These are phyloP conservation scores for Cylindrotheca closterium DNA, from an alignment of 108 stramenopile species.

Conservation along the genomic window DNA sequence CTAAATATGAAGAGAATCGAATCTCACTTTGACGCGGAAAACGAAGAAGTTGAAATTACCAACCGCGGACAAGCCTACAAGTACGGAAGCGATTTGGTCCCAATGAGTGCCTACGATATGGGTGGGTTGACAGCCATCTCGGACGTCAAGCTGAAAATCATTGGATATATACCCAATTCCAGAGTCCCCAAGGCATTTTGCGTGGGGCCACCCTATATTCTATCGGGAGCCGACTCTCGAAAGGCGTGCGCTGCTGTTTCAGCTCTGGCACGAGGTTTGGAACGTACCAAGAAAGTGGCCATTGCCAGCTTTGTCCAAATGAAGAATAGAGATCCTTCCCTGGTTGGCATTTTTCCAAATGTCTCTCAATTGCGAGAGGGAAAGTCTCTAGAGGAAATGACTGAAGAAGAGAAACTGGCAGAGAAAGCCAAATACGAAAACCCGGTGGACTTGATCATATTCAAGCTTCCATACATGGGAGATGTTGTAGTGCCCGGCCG, in stretches of 20 bases:
- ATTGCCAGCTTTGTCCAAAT: constrained; percentile 70
- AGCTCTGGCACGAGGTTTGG: constrained; percentile 63
- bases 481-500: constrained; percentile 47
- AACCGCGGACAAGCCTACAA: constrained; percentile 51
- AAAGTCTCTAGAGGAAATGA: constrained; percentile 8
- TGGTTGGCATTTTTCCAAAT: constrained; percentile 70
- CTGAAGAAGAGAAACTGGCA: no score
- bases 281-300: constrained; percentile 54
- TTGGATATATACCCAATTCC: constrained; percentile 60
- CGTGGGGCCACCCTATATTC: constrained; percentile 65
- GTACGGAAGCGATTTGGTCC: constrained; percentile 76
- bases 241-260: constrained; percentile 63
- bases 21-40: constrained; percentile 47
- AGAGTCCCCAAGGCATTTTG: constrained; percentile 36
- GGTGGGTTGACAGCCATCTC: constrained; percentile 54
- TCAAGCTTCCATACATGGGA: constrained; percentile 78
- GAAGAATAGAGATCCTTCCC: constrained; percentile 57
- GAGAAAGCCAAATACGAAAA: background rate
- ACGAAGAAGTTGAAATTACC: constrained; percentile 35
- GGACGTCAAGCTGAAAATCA: constrained; percentile 47
- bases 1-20: constrained; percentile 33
- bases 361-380: constrained; percentile 12
- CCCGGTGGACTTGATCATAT: constrained; percentile 47
- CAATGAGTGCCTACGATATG: constrained; percentile 69
- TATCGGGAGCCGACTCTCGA: constrained; percentile 62